A percentile compares a stretch with the other conserved stretches of the same genome.
Evolutionary conservation across 345 rosid genomes (phyloP).

Genomic region (Euphorbia pulcherrima): DNA sequence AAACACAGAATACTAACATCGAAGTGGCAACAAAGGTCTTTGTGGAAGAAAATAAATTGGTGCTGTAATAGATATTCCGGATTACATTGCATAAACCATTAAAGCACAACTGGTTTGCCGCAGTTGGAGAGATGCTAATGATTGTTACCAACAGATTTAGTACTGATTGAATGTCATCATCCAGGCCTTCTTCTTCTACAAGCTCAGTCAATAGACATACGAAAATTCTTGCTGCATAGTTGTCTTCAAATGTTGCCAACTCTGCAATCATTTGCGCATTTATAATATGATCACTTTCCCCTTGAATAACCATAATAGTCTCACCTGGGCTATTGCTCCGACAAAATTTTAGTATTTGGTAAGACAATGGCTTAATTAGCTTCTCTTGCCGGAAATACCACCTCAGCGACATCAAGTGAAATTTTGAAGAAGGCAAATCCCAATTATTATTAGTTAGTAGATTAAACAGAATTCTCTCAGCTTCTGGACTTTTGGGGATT

Average conservation of each 20-base stretch:
- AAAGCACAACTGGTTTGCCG: slow-evolving; percentile 60
- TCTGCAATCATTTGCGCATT: slow-evolving; percentile 52
- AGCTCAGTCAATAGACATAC: slow-evolving; percentile 51
- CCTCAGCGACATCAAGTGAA: slow-evolving; percentile 55
- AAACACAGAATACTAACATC: slow-evolving; percentile 45
- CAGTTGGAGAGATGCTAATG: slow-evolving; percentile 43
- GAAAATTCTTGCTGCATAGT: slow-evolving; percentile 46
- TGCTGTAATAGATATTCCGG: slow-evolving; percentile 34
- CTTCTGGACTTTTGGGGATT: slow-evolving; percentile 76
- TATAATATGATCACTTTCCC: slow-evolving; percentile 30
- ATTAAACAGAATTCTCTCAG: slow-evolving; percentile 70
- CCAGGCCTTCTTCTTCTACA: slow-evolving; percentile 41
- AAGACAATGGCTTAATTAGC: slow-evolving; percentile 45
- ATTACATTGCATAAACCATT: slow-evolving; percentile 59
- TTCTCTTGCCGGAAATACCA: slow-evolving; percentile 91
- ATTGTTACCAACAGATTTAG: slow-evolving; percentile 45
- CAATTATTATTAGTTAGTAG: slow-evolving; percentile 54
- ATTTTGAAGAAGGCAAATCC: slow-evolving; percentile 63
- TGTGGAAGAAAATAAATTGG: slow-evolving; percentile 35
- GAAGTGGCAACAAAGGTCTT: slow-evolving; percentile 33
- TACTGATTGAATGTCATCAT: slow-evolving; percentile 44
- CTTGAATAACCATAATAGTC: slow-evolving; percentile 21
- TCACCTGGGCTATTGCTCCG: slow-evolving; percentile 24
- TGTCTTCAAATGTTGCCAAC: slow-evolving; percentile 62
- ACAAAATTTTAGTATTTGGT: slow-evolving; percentile 61